Evolutionary conservation across 352 stramenopile genomes (phyloP).

Genomic region (Globisporangium spinosum): DNA sequence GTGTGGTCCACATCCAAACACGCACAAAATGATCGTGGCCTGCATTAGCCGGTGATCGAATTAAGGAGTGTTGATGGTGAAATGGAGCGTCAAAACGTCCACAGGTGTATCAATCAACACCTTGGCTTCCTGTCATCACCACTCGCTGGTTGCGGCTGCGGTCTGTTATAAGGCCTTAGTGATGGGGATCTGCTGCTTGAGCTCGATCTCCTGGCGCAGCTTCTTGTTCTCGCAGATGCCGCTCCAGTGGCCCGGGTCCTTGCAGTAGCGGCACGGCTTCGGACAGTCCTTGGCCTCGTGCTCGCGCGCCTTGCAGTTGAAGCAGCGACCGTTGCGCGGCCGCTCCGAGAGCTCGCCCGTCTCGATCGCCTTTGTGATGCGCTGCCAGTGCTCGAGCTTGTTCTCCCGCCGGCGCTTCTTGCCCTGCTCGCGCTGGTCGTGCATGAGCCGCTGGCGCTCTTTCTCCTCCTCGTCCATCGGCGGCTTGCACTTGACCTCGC

Average conservation of each 20-base stretch:
- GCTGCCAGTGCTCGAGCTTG: constrained; percentile 54
- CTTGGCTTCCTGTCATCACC: too few species aligned
- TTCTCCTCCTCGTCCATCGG: constrained; percentile 82
- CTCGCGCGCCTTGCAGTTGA: constrained; percentile 81
- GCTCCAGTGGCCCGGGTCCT: constrained; percentile 68
- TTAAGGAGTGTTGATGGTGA: not conserved
- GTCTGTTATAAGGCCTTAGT: constrained; percentile 57
- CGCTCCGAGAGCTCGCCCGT: constrained; percentile 40
- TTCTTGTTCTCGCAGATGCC: constrained; percentile 69
- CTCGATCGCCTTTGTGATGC: constrained; percentile 42
- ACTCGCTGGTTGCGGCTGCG: too few species aligned
- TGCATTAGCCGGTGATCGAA: not conserved
- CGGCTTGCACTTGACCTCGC: constrained; percentile 52
- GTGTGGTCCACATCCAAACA: not conserved
- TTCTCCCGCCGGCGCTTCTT: constrained; percentile 68
- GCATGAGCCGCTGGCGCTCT: constrained; percentile 65
- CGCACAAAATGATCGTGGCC: not conserved
- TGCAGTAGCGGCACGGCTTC: constrained; percentile 79
- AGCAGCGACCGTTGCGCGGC: constrained; percentile 66
- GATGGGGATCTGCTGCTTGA: constrained; percentile 42
- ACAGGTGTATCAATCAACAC: too few species aligned
- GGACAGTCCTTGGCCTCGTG: constrained; percentile 77
- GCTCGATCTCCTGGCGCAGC: constrained; percentile 40
- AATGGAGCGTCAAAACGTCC: not conserved
- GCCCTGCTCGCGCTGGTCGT: constrained; percentile 37